phyloP scores from a whole-genome alignment of 2,329 filamentous ascomycete genomes.

The Pseudogymnoascus destructans region DNA sequence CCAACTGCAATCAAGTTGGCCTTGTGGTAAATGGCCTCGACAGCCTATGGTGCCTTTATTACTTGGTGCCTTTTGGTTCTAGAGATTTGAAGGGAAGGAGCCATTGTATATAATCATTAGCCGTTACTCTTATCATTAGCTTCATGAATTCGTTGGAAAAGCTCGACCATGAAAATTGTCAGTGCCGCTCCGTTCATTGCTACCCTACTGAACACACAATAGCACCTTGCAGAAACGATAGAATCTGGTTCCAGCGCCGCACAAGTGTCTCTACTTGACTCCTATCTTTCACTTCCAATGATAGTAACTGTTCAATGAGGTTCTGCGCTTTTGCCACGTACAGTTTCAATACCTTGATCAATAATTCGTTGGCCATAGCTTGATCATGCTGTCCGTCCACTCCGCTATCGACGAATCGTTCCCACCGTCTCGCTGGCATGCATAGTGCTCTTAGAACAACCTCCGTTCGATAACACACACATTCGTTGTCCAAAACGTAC shows the following conservation, averaged over 20 bases:
- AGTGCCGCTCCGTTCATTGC: neutral
- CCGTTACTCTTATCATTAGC: constrained; percentile 1
- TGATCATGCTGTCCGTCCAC: constrained; percentile 36
- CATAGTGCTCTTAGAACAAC: constrained; percentile 35
- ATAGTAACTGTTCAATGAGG: neutral
- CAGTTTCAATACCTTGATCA: constrained; percentile 24
- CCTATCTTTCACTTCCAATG: neutral
- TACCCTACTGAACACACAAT: neutral
- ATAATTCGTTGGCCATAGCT: constrained; percentile 27
- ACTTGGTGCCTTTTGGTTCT: neutral
- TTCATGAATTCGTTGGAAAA: neutral
- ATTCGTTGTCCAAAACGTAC: constrained; percentile 38
- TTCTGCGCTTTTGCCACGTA: neutral
- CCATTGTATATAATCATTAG: neutral
- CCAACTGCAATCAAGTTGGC: neutral
- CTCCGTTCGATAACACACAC: constrained; percentile 42
- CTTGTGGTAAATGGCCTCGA: neutral
- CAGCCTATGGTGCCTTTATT: neutral
- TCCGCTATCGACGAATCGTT: constrained; percentile 32
- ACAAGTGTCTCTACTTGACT: constrained; percentile 8
- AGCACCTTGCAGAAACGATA: neutral
- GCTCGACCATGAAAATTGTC: neutral
- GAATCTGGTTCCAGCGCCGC: constrained; percentile 9
- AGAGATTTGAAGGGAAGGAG: neutral
- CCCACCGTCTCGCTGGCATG: constrained; percentile 31